Conservation (phyloP, 306 rosid species). For the Vachellia collinsii region DNA sequence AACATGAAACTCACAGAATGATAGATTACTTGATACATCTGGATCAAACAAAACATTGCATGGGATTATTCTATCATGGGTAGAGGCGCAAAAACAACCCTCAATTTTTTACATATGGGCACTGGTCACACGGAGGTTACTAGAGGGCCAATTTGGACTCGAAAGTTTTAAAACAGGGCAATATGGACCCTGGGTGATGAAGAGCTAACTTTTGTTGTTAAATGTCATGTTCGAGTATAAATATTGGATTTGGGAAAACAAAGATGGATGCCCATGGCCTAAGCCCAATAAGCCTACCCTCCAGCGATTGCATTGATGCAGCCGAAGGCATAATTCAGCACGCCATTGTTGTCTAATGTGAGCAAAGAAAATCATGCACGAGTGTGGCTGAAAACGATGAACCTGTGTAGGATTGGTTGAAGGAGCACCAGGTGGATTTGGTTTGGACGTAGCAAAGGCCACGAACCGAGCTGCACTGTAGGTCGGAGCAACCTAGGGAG, state of each 20-base stretch:
- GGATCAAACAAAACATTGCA: background rate
- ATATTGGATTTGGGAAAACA: slow-evolving; percentile 68
- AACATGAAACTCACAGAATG: background rate
- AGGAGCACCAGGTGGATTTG: slow-evolving; percentile 50
- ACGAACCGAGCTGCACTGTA: slow-evolving; percentile 59
- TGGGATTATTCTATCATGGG: background rate
- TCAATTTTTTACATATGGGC: too few species aligned
- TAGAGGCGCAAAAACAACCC: too few species aligned
- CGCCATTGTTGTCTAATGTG: slow-evolving; percentile 39
- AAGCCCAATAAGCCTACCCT: slow-evolving; percentile 70
- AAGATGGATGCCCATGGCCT: slow-evolving; percentile 82
- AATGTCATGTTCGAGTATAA: too few species aligned
- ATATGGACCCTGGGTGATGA: too few species aligned
- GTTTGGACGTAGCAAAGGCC: slow-evolving; percentile 64
- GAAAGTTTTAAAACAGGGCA: too few species aligned
- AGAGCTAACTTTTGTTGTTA: too few species aligned
- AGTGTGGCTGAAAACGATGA: slow-evolving; percentile 77
- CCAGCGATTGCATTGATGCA: slow-evolving; percentile 65
- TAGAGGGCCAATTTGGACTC: too few species aligned
- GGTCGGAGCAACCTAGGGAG: slow-evolving; percentile 61
- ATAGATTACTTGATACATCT: background rate
- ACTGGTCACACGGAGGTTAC: too few species aligned
- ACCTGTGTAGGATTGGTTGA: slow-evolving; percentile 81
- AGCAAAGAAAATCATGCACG: slow-evolving; percentile 65
- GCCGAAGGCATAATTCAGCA: slow-evolving; percentile 68